Conservation (phyloP, 139 green algal species). For the Coelastrella sp. region DNA sequence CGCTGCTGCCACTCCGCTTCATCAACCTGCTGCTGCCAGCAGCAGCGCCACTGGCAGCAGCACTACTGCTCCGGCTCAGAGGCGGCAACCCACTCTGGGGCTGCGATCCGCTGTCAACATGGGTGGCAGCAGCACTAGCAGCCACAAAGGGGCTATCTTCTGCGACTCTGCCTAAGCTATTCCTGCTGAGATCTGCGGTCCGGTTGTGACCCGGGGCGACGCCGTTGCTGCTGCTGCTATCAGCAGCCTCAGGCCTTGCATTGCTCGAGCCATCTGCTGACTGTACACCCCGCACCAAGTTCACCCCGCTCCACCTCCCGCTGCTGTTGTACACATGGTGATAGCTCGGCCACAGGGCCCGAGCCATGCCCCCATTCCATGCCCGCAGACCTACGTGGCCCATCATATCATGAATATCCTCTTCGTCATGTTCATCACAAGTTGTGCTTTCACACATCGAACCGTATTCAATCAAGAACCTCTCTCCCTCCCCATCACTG, state of each 20-base stretch:
- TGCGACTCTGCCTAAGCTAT: neutral
- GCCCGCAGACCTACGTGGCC: conserved; percentile 13
- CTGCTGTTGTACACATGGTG: conserved; percentile 9
- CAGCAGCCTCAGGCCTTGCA: too few relatives aligned
- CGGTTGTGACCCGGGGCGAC: neutral
- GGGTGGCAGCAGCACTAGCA: neutral
- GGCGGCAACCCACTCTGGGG: too few relatives aligned
- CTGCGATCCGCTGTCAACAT: neutral
- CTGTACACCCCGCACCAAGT: neutral
- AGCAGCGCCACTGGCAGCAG: too few relatives aligned
- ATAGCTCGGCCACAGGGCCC: conserved; percentile 45
- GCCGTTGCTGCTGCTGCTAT: neutral
- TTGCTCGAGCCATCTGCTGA: neutral
- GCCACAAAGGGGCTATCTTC: neutral
- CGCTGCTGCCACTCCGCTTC: neutral
- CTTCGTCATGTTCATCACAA: conserved; percentile 58
- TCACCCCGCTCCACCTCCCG: neutral
- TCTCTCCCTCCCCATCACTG: conserved; percentile 37
- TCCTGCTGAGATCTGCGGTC: neutral
- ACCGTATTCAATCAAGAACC: conserved; percentile 54
- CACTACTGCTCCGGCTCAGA: too few relatives aligned
- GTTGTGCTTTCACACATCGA: conserved; percentile 61
- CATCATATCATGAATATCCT: conserved; percentile 40
- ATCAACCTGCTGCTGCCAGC: too few relatives aligned
- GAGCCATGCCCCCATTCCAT: conserved; percentile 36